Base-by-base conservation (phyloP, 1,284 basidiomycete genomes). In the Coniferiporia sulphurascens region DNA sequence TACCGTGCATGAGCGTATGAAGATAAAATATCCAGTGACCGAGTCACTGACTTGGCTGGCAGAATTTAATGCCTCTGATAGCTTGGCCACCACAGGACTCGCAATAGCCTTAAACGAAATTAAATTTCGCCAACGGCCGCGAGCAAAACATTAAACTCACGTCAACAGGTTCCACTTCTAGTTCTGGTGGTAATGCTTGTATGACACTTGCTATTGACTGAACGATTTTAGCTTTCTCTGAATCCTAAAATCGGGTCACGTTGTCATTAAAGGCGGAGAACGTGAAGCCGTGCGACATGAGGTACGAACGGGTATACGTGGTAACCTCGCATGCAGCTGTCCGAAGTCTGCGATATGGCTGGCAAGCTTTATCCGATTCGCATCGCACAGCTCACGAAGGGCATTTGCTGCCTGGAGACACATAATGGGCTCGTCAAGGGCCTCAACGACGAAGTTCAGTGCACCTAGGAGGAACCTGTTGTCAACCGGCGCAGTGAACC, bases 141-240 rank as follows among this genome's bases (percentile, higher is more conserved):
- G 17, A 17, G 17, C 5, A 34, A 13, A 62, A 56, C 17, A 51
- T 27, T 22, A 38, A 6, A 43, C 75, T 59, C 52, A 88, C 88
- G 71, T 91, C 84, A n/a, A 94, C 78, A 0, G 91, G 88, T 0
- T 84, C 79, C 27, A 95, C 85, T 56, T 84, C 89, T 54, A 93
- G 86, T 19, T 76, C 73, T 0, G 91, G 85, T 0, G 88, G 85
- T 53, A 96, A 70, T 0, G 93, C 93, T 67, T 95, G 91, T 48
- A 95, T 90, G 1, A 96, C 91, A 62, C 91, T 94, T 1, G 91
- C 86, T 59, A 96, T 94, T 0, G 87, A 91, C 70, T 95, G 90
- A 53, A 95, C 76, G 0, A 95, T 90, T 72, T 94, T 95, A 63
- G 85, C 83, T 72, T 90, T 91, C 73, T 95, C 93, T 22, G 88